Conservation (phyloP, 148 eudicot genomes). For the Linanthus parryae region DNA sequence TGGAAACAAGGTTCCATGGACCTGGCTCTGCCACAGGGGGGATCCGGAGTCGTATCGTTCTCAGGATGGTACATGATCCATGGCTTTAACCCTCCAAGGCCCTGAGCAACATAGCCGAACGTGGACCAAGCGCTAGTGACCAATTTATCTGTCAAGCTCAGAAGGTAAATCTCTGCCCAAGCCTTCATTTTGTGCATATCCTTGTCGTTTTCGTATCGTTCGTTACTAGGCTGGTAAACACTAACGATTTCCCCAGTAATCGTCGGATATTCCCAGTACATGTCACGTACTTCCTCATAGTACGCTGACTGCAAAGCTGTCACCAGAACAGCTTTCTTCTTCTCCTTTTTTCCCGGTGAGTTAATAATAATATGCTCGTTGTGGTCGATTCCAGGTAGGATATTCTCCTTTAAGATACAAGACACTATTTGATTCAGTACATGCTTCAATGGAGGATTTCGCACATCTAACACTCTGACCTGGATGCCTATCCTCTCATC, state of each 20-base stretch:
- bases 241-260: constrained; percentile 52
- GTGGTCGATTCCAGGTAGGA: constrained; percentile 48
- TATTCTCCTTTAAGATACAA: constrained; percentile 58
- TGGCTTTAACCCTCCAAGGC: constrained; percentile 91
- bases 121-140: constrained; percentile 94
- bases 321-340: constrained; percentile 53
- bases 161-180: constrained; percentile 93
- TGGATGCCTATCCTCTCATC: constrained; percentile 85
- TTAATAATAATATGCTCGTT: constrained; percentile 16
- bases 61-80: constrained; percentile 87
- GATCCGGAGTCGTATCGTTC: constrained; percentile 55
- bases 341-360: constrained; percentile 16
- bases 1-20: constrained; percentile 97
- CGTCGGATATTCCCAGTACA: constrained; percentile 87
- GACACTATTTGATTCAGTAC: constrained; percentile 71
- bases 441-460: constrained; percentile 61
- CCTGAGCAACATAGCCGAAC: constrained; percentile 90
- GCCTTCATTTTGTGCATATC: constrained; percentile 69
- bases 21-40: constrained; percentile 69
- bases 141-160: constrained; percentile 71
- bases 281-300: constrained; percentile 45
- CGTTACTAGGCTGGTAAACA: constrained; percentile 85
- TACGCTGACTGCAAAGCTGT: constrained; percentile 73
- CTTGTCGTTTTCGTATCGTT: constrained; percentile 56
- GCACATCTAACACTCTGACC: constrained; percentile 66